phyloP scores from a whole-genome alignment of 345 rosid genomes.

The Linum trigynum region DNA sequence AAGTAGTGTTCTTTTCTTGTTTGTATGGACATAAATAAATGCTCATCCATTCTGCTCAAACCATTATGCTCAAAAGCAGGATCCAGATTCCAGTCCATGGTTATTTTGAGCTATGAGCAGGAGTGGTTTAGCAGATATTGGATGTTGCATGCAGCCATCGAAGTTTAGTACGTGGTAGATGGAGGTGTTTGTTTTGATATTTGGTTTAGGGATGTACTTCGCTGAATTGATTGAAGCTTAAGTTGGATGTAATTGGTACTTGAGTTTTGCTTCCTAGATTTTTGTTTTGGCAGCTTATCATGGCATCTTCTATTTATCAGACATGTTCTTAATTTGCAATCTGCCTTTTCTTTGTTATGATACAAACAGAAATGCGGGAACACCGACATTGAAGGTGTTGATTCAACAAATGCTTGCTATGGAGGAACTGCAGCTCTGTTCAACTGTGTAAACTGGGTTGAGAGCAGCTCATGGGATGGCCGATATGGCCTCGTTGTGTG shows the following conservation, averaged over 20 bases:
- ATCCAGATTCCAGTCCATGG: no score
- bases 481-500: conserved; percentile 94
- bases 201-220: not conserved
- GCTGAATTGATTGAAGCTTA: not conserved
- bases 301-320: not conserved
- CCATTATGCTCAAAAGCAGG: no score
- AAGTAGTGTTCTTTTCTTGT: not conserved
- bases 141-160: not conserved
- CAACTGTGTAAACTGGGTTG: conserved; percentile 99
- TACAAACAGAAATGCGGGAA: conserved; percentile 76
- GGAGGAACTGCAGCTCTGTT: conserved; percentile 98
- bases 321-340: not conserved
- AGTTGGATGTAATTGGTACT: not conserved
- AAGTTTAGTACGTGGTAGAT: not conserved
- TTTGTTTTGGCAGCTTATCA: not conserved
- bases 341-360: conserved; percentile 14
- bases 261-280: not conserved
- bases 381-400: conserved; percentile 97
- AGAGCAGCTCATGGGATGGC: conserved; percentile 98
- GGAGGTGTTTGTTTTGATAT: not conserved
- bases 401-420: conserved; percentile 95
- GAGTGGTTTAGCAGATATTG: not conserved
- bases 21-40: not conserved
- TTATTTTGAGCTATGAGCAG: no score
- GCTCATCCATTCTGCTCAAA: not conserved